Conservation (phyloP, 192 early-diverging fungal genomes). For the Linnemannia schmuckeri region DNA sequence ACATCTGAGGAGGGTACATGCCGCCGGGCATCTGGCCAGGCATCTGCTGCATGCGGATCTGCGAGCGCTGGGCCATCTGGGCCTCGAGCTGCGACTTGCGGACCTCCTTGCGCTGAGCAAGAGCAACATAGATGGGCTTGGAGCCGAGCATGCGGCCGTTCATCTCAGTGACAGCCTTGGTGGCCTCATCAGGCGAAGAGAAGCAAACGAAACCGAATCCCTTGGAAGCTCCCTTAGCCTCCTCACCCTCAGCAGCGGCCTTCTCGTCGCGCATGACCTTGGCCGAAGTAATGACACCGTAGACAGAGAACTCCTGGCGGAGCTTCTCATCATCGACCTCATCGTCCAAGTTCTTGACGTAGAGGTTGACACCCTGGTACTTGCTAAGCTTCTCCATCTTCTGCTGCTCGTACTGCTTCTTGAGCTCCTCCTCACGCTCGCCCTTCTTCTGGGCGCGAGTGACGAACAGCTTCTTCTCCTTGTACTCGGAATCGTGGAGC, state of each 20-base stretch:
- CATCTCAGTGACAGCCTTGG: conserved; percentile 98
- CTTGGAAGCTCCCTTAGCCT: conserved; percentile 74
- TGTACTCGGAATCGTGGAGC: conserved; percentile 93
- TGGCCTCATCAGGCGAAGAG: conserved; percentile 98
- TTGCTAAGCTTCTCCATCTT: conserved; percentile 96
- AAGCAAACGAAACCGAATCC: conserved; percentile 99
- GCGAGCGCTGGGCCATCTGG: conserved; percentile 91
- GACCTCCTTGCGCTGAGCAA: conserved; percentile 98
- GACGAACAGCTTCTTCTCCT: conserved; percentile 94
- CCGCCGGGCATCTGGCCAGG: conserved; percentile 65
- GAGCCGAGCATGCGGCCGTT: conserved; percentile 93
- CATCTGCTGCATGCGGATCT: conserved; percentile 84
- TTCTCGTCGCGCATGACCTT: conserved; percentile 98
- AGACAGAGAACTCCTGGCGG: conserved; percentile 95
- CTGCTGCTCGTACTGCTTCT: conserved; percentile 94
- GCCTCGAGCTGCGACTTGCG: conserved; percentile 96
- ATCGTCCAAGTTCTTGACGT: conserved; percentile 99
- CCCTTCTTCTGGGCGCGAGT: conserved; percentile 98
- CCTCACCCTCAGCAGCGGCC: conserved; percentile 52
- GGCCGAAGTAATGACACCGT: conserved; percentile 96
- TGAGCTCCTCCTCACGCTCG: conserved; percentile 97
- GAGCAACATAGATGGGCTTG: conserved; percentile 99
- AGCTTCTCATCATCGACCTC: conserved; percentile 96
- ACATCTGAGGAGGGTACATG: conserved; percentile 64
- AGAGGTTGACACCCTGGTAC: conserved; percentile 99